Percentiles rank a stretch among this genome's conserved stretches.
Evolutionary conservation across 306 rosid species (phyloP).

Genomic region (Lathyrus tuberosus): DNA sequence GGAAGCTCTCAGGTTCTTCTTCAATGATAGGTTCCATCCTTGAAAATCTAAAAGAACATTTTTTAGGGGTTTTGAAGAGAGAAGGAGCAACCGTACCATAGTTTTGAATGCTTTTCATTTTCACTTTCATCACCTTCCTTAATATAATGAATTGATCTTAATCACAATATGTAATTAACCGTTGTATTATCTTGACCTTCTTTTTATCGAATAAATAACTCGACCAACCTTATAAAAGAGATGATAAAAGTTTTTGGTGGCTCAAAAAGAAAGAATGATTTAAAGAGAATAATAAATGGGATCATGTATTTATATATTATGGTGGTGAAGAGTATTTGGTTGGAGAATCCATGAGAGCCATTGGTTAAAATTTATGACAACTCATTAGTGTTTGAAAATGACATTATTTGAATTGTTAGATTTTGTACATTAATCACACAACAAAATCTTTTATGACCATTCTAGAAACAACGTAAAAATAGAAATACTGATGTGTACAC

Average conservation of each 20-base stretch:
- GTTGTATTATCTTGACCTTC: not conserved
- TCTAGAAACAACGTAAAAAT: not conserved
- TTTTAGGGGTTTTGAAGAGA: conserved; percentile 43
- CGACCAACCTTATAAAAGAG: not conserved
- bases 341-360: not conserved
- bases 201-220: not conserved
- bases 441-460: not conserved
- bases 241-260: not conserved
- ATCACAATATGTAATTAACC: not conserved
- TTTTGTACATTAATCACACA: not conserved
- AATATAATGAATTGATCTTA: not conserved
- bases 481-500: not conserved
- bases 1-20: conserved; percentile 45
- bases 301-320: conserved; percentile 8
- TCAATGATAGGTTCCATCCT: conserved; percentile 69
- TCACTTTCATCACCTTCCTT: conserved; percentile 32
- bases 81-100: conserved; percentile 68
- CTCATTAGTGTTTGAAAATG: not conserved
- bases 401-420: not conserved
- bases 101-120: conserved; percentile 39
- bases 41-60: conserved; percentile 34
- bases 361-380: not conserved
- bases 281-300: not conserved
- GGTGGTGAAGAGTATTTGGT: not conserved
- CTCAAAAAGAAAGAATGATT: not conserved